Evolutionary conservation across 306 rosid species (phyloP).

Genomic region (Prunus padus): DNA sequence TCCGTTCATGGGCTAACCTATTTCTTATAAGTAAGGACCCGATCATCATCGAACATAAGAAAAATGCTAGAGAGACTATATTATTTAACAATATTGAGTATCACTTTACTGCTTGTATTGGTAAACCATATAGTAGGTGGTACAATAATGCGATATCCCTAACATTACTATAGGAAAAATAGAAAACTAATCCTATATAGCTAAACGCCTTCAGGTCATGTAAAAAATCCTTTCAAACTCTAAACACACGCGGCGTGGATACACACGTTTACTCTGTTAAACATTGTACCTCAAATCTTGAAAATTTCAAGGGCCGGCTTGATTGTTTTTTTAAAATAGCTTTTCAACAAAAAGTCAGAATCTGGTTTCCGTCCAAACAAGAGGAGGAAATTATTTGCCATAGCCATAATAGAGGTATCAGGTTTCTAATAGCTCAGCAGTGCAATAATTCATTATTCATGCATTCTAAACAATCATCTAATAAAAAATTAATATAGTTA

Average conservation of each 20-base stretch:
- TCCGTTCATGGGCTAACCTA: too few relatives aligned
- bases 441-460: neutral
- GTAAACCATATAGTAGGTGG: too few relatives aligned
- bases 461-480: neutral
- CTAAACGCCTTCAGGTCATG: neutral
- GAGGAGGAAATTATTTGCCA: neutral
- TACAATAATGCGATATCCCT: too few relatives aligned
- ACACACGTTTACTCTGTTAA: neutral
- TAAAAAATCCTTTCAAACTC: neutral
- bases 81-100: too few relatives aligned
- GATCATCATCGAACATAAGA: too few relatives aligned
- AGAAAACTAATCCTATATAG: too few relatives aligned
- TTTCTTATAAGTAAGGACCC: too few relatives aligned
- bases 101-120: too few relatives aligned
- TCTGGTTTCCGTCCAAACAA: neutral
- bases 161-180: too few relatives aligned
- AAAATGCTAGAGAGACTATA: too few relatives aligned
- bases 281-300: neutral
- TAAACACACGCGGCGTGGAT: neutral
- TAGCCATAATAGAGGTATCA: neutral
- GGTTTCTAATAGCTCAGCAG: neutral
- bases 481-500: too few relatives aligned
- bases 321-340: neutral
- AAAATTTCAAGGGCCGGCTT: neutral
- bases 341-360: neutral